Conservation (phyloP, 371 early-diverging fungal genomes). For the Mortierella sp. region DNA sequence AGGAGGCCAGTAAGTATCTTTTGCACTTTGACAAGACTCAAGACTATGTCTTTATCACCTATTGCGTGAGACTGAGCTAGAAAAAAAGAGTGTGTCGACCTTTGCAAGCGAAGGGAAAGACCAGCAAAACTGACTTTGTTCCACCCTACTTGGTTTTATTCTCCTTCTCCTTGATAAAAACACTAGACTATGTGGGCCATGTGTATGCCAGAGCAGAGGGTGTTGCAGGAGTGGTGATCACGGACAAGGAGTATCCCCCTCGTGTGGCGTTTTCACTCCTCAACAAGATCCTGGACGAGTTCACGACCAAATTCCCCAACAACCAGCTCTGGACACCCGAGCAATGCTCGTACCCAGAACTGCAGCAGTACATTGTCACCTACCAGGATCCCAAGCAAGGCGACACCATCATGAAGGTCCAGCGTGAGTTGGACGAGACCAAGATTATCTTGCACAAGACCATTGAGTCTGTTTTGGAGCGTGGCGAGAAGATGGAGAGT, state of each 20-base stretch:
- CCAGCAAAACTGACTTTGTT: background rate
- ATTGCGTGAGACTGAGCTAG: background rate
- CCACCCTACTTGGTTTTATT: conserved; percentile 14
- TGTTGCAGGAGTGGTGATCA: conserved; percentile 83
- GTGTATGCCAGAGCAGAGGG: conserved; percentile 83
- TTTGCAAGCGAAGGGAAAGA: background rate
- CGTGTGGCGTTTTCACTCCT: conserved; percentile 92
- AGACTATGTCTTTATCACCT: background rate
- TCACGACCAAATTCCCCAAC: conserved; percentile 75
- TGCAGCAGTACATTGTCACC: conserved; percentile 79
- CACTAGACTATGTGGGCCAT: conserved; percentile 85
- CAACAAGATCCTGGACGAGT: conserved; percentile 92
- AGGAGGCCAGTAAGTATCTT: conserved; percentile 78
- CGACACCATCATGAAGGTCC: conserved; percentile 96
- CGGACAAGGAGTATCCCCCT: conserved; percentile 94
- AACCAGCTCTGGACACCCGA: conserved; percentile 65
- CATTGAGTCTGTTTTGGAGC: conserved; percentile 94
- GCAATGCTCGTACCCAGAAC: conserved; percentile 74
- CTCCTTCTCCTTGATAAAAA: background rate
- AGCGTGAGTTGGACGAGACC: conserved; percentile 98
- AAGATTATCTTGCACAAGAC: conserved; percentile 98
- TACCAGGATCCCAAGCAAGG: conserved; percentile 96
- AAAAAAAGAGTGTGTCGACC: background rate
- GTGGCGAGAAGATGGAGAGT: conserved; percentile 97
- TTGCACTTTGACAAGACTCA: background rate